These are phyloP conservation scores for Pestalotiopsis sp. DNA, from an alignment of 2,329 filamentous ascomycete genomes.

Conservation along the genomic window DNA sequence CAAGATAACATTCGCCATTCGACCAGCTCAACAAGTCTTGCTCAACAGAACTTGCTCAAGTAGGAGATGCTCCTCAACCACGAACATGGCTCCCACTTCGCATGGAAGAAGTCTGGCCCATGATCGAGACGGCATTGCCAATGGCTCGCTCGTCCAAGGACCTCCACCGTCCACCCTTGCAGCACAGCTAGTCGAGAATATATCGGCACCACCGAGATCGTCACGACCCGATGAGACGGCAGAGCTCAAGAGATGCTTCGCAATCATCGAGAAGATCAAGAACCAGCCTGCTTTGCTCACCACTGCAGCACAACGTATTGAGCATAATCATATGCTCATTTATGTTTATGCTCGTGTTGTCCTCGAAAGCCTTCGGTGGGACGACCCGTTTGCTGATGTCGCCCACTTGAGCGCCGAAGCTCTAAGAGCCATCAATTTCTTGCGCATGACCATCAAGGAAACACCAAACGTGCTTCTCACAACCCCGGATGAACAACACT, in stretches of 20 bases:
- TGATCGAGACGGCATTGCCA: conserved; percentile 25
- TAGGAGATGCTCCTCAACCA: not conserved
- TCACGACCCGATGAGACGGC: conserved; percentile 68
- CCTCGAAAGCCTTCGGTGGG: conserved; percentile 67
- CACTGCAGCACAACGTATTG: conserved; percentile 65
- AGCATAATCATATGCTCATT: conserved; percentile 83
- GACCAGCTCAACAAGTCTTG: not conserved
- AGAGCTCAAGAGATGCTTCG: conserved; percentile 73
- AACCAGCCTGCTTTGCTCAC: conserved; percentile 57
- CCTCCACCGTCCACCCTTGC: conserved; percentile 80
- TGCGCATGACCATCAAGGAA: conserved; percentile 74
- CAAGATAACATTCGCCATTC: not conserved
- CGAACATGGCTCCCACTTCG: conserved; percentile 31
- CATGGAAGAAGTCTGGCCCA: conserved; percentile 28
- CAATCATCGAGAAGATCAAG: conserved; percentile 57
- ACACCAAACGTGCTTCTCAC: conserved; percentile 69
- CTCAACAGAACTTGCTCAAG: not conserved
- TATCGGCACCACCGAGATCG: conserved; percentile 65
- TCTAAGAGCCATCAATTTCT: conserved; percentile 75
- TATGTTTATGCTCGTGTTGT: conserved; percentile 82
- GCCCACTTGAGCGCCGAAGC: conserved; percentile 61
- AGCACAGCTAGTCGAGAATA: conserved; percentile 82
- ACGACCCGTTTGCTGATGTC: conserved; percentile 68
- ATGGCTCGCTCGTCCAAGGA: conserved; percentile 25
- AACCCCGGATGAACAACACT: conserved; percentile 39